Evolutionary conservation across 305 asterid genomes (phyloP).

Genomic region (Salvia sclarea): DNA sequence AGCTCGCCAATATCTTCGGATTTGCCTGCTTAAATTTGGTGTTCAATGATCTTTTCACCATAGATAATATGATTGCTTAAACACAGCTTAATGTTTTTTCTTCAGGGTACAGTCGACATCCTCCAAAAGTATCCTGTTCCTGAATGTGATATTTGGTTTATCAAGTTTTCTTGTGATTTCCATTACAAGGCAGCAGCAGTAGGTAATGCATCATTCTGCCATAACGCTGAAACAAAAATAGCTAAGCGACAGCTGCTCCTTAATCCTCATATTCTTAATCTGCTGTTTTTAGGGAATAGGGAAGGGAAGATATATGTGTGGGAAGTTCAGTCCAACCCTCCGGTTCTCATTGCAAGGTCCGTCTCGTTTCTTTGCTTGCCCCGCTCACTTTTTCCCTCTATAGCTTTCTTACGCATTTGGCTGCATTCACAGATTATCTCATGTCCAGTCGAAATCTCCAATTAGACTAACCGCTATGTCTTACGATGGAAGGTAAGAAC

Average conservation of each 20-base stretch:
- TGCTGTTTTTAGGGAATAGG: conserved; percentile 63
- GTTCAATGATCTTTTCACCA: conserved; percentile 7
- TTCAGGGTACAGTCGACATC: conserved; percentile 85
- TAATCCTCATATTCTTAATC: conserved; percentile 21
- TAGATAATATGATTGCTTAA: conserved; percentile 4
- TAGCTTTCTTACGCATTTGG: conserved; percentile 11
- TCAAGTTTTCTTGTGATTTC: conserved; percentile 93
- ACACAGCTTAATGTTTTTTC: conserved; percentile 30
- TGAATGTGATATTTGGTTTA: conserved; percentile 97
- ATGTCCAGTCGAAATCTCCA: conserved; percentile 80
- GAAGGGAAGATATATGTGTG: conserved; percentile 94
- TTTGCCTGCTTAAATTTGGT: conserved; percentile 23
- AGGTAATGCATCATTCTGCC: conserved; percentile 47
- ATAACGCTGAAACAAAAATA: neutral
- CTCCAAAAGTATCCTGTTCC: conserved; percentile 98
- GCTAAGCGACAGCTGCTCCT: conserved; percentile 2
- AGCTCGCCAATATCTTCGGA: neutral
- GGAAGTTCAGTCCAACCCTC: conserved; percentile 93
- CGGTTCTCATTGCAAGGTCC: conserved; percentile 76
- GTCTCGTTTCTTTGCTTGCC: conserved; percentile 26
- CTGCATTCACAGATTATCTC: conserved; percentile 60
- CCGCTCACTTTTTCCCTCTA: conserved; percentile 6
- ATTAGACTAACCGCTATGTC: conserved; percentile 94
- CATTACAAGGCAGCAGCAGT: conserved; percentile 75
- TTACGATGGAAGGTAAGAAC: conserved; percentile 80